Percentiles rank a stretch among this genome's conserved stretches.
Conservation (phyloP, 2,329 filamentous ascomycete genomes). For the Fusarium clavum region DNA sequence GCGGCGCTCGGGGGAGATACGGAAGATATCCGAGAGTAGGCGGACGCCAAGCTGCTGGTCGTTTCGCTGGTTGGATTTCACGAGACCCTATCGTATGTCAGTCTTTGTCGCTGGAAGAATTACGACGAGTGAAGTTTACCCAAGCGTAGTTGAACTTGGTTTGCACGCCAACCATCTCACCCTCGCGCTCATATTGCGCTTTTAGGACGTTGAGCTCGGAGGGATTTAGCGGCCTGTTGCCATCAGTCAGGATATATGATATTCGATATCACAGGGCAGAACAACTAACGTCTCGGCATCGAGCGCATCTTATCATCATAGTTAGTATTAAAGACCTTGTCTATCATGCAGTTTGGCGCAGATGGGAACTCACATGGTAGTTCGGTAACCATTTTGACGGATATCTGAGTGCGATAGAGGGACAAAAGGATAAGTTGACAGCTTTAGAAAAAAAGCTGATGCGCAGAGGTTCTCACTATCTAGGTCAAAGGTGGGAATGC, state of each 20-base stretch:
- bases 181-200: slow-evolving; percentile 96
- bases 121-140: slow-evolving; percentile 64
- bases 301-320: slow-evolving; percentile 78
- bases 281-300: slow-evolving; percentile 88
- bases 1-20: slow-evolving; percentile 88
- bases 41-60: slow-evolving; percentile 96
- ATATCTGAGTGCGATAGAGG: background rate
- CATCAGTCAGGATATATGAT: slow-evolving; percentile 17
- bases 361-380: slow-evolving; percentile 58
- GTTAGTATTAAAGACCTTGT: slow-evolving; percentile 20
- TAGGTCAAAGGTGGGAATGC: background rate
- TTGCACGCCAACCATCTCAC: slow-evolving; percentile 94
- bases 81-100: slow-evolving; percentile 72
- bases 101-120: background rate
- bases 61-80: slow-evolving; percentile 85
- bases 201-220: slow-evolving; percentile 93
- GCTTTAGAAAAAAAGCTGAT: background rate
- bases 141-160: slow-evolving; percentile 99
- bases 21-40: slow-evolving; percentile 96
- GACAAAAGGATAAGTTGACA: background rate
- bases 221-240: slow-evolving; percentile 81
- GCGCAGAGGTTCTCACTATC: background rate
- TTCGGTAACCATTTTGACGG: slow-evolving; percentile 59
- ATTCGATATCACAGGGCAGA: background rate
- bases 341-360: slow-evolving; percentile 31